Conservation (phyloP, 2,329 filamentous ascomycete genomes). For the Aspergillus pseudoterreus region DNA sequence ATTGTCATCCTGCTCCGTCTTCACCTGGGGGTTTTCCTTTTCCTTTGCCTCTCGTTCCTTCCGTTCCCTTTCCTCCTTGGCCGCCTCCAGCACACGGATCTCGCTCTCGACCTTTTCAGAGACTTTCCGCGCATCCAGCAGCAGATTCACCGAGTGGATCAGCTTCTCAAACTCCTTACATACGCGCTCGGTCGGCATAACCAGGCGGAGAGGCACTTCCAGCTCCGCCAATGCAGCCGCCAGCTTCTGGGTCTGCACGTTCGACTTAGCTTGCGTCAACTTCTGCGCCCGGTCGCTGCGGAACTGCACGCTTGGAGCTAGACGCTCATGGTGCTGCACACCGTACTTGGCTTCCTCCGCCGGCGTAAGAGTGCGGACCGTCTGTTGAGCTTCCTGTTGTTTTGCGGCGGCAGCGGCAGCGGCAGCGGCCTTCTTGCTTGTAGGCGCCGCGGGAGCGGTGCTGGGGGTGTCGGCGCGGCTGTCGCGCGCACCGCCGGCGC, state of each 20-base stretch:
- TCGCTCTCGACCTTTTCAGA: constrained; percentile 47
- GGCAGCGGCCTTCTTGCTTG: constrained; percentile 37
- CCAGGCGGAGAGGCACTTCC: constrained; percentile 43
- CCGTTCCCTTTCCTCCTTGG: constrained; percentile 37
- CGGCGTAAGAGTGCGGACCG: constrained; percentile 67
- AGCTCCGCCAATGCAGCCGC: constrained; percentile 46
- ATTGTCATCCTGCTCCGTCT: constrained; percentile 33
- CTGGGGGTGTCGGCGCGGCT: constrained; percentile 37
- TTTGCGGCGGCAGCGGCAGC: constrained; percentile 33
- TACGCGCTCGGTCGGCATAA: constrained; percentile 50
- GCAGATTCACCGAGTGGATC: constrained; percentile 44
- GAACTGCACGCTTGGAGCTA: constrained; percentile 84
- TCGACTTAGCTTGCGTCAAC: constrained; percentile 49
- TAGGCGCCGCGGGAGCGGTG: constrained; percentile 14
- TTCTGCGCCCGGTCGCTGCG: constrained; percentile 60
- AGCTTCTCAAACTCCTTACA: constrained; percentile 49
- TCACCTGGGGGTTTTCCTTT: constrained; percentile 30
- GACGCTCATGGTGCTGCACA: constrained; percentile 77
- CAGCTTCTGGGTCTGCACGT: constrained; percentile 48
- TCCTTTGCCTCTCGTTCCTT: constrained; percentile 29
- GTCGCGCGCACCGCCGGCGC: constrained; percentile 32
- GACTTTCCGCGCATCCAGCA: constrained; percentile 47
- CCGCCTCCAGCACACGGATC: constrained; percentile 44
- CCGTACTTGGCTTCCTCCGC: constrained; percentile 78
- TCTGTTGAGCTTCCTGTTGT: constrained; percentile 40